Base-by-base conservation (phyloP, 1,284 basidiomycete species). In the Ganoderma lucidum region DNA sequence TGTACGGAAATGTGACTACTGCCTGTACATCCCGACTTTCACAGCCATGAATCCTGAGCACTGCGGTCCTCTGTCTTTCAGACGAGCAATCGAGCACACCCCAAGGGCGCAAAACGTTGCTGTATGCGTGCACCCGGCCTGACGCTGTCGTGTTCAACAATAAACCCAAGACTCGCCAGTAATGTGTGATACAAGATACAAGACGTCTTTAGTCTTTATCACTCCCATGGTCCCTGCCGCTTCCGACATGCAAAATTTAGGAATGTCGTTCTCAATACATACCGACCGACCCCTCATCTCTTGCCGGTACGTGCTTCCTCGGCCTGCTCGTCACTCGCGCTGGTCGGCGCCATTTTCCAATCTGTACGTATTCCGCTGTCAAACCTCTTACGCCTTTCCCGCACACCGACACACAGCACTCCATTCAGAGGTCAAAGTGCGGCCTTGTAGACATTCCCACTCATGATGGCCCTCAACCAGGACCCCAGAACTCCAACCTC, bases 351-450 rank as follows among this genome's bases (percentile, higher is more conserved):
- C 35, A 60, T 42, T 42, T 10, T 60, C 39, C 6, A 39, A 60
- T 60, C 37, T 42, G 39, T 60, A 60, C 59, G 39, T 60, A 42
- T 60, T 42, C 39, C 53, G 19, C 39, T 30, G 59, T 60, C 35
- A n/a, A 60, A 60, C 23, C 3, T 37, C 37, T 39, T 28, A 28
- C 19, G 41, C 39, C 23, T 59, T 59, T 23, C 39, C 59, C 9
- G 59, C 19, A 42, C 12, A 35, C 19, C 39, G 23, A 28, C 17
- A 3, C 37, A 28, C n/a, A 41, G 39, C 28, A 32, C 30, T 55
- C 28, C 23, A 55, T 55, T 55, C 53, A 55, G 10, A 55, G 30
- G 53, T 55, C 53, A 55, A 32, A 32, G 35, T n/a, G 37, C 59
- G 37, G 39, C n/a, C 39, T 60, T 37, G 12, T 3, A 60, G 10